Evolutionary conservation across 352 stramenopile species (phyloP).

Genomic region (Pythium scleroteichum): DNA sequence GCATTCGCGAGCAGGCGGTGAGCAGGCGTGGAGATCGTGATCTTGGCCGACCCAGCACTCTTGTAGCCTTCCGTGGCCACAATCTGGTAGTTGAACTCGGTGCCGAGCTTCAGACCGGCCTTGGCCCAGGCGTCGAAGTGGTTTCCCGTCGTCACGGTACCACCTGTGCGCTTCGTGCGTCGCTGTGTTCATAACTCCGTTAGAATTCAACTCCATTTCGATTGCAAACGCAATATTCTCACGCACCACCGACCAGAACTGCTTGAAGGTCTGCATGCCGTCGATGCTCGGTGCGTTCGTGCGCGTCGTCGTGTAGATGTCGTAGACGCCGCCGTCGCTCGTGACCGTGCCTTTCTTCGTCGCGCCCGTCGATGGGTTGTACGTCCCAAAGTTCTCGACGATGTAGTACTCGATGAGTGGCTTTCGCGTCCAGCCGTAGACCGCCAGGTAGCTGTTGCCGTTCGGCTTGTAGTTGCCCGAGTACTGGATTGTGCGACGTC

Average conservation of each 20-base stretch:
- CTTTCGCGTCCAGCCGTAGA: slow-evolving; percentile 16
- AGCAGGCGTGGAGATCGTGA: not conserved
- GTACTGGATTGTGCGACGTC: slow-evolving; percentile 9
- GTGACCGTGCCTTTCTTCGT: slow-evolving; percentile 6
- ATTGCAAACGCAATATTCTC: not conserved
- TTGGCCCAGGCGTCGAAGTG: slow-evolving; percentile 16
- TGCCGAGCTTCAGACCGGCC: slow-evolving; percentile 10
- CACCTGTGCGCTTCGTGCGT: slow-evolving; percentile 2
- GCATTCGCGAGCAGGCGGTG: too few relatives aligned
- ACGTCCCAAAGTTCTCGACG: slow-evolving; percentile 15
- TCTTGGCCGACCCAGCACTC: slow-evolving; percentile 6
- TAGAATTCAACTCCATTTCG: not conserved
- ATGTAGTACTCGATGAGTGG: slow-evolving; percentile 21
- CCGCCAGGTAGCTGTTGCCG: slow-evolving; percentile 12
- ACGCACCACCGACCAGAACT: slow-evolving; percentile 20
- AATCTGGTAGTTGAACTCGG: slow-evolving; percentile 14
- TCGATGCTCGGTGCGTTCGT: slow-evolving; percentile 17
- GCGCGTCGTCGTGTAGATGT: slow-evolving; percentile 18
- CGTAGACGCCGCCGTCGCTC: slow-evolving; percentile 10
- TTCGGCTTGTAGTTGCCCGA: slow-evolving; percentile 4
- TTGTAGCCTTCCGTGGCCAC: slow-evolving; percentile 12
- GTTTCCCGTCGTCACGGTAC: slow-evolving; percentile 7
- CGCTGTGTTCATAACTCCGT: not conserved
- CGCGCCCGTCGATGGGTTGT: slow-evolving; percentile 15
- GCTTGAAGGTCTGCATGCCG: slow-evolving; percentile 14